These are phyloP conservation scores for Heritiera littoralis DNA, from an alignment of 345 rosid genomes.

Conservation along the genomic window DNA sequence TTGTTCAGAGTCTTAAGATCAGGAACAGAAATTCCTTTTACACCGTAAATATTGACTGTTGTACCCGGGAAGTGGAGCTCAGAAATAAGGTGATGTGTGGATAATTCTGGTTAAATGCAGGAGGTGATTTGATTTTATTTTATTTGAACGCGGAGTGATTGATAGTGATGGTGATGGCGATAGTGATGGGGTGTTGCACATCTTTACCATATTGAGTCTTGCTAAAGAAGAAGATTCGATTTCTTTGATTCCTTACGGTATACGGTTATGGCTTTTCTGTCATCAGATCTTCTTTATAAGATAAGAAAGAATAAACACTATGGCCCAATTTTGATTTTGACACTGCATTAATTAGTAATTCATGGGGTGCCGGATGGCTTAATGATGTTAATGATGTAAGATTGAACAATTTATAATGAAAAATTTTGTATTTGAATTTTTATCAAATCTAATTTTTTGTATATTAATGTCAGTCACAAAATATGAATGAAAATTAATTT, in stretches of 20 bases:
- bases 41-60: neutral
- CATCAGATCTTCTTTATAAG: neutral
- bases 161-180: neutral
- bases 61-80: neutral
- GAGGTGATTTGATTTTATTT: neutral
- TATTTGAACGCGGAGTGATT: neutral
- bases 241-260: neutral
- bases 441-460: too few species aligned
- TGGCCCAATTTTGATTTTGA: too few species aligned
- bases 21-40: conserved; percentile 1
- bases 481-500: too few species aligned
- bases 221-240: conserved; percentile 1
- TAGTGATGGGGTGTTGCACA: neutral
- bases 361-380: too few species aligned
- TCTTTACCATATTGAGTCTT: neutral
- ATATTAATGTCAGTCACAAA: too few species aligned
- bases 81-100: neutral
- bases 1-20: neutral
- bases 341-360: too few species aligned
- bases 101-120: conserved; percentile 9
- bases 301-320: too few species aligned
- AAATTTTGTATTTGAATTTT: too few species aligned
- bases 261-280: neutral
- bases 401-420: too few species aligned
- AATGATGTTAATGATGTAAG: too few species aligned